A percentile compares a stretch with the other conserved stretches of the same genome.
These are phyloP conservation scores for Ceratobasidium sp. DNA, from an alignment of 1,284 basidiomycete genomes.

Conservation along the genomic window DNA sequence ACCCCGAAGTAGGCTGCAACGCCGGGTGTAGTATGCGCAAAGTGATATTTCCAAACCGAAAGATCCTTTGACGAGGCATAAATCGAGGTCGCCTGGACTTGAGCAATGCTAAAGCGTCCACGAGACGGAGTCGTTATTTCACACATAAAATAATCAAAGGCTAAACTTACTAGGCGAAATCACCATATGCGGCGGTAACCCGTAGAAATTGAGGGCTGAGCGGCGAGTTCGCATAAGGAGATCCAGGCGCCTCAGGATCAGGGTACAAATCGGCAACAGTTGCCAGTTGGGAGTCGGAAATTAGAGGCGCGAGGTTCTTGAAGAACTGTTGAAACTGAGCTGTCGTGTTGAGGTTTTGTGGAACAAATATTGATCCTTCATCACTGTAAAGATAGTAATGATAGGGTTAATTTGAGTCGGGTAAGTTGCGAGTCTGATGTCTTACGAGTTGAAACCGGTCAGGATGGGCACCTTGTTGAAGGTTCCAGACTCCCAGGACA, in stretches of 20 bases:
- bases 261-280: conserved; percentile 30
- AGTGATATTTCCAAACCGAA: conserved; percentile 38
- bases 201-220: conserved; percentile 30
- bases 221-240: conserved; percentile 34
- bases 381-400: conserved; percentile 9
- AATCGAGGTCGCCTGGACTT: conserved; percentile 31
- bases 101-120: conserved; percentile 19
- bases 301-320: conserved; percentile 26
- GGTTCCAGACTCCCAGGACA: conserved; percentile 32
- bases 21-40: conserved; percentile 20
- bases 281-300: conserved; percentile 24
- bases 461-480: conserved; percentile 35
- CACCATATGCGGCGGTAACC: conserved; percentile 29
- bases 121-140: neutral
- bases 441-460: conserved; percentile 38
- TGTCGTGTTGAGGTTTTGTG: conserved; percentile 28
- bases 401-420: neutral
- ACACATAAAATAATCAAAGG: neutral
- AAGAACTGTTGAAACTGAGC: conserved; percentile 29
- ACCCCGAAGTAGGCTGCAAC: conserved; percentile 11
- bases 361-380: conserved; percentile 29
- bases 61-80: conserved; percentile 23
- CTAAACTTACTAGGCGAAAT: conserved; percentile 34
- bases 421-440: neutral
- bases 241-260: conserved; percentile 21